Evolutionary conservation across 2,329 filamentous ascomycete genomes (phyloP).

Genomic region (Botrytis paeoniae): DNA sequence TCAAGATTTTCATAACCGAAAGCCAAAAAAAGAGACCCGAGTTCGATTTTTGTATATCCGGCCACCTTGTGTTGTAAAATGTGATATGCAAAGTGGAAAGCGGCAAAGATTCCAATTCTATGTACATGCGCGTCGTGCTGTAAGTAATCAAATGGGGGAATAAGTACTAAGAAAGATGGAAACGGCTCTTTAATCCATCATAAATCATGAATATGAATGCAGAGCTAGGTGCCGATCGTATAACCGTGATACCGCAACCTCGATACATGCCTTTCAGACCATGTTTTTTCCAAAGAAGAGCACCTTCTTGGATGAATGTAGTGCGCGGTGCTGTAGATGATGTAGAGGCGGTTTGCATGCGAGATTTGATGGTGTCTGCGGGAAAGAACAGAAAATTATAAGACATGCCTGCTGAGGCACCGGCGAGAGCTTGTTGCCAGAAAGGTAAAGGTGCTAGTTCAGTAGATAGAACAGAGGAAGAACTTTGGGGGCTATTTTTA

Average conservation of each 20-base stretch:
- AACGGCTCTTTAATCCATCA: slow-evolving; percentile 69
- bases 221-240: slow-evolving; percentile 87
- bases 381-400: slow-evolving; percentile 99
- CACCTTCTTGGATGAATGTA: slow-evolving; percentile 71
- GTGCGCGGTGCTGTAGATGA: slow-evolving; percentile 45
- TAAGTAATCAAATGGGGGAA: not conserved
- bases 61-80: not conserved
- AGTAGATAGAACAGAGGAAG: slow-evolving; percentile 8
- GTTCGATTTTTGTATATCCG: not conserved
- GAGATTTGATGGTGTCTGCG: slow-evolving; percentile 93
- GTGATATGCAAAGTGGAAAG: not conserved
- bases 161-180: slow-evolving; percentile 9
- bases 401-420: slow-evolving; percentile 82
- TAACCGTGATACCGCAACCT: slow-evolving; percentile 90
- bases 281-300: slow-evolving; percentile 74
- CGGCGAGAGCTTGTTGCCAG: slow-evolving; percentile 83
- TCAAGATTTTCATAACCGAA: not conserved
- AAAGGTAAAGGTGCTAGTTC: slow-evolving; percentile 62
- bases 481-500: slow-evolving; percentile 32
- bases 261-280: slow-evolving; percentile 85
- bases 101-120: not conserved
- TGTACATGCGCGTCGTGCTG: not conserved
- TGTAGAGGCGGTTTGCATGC: slow-evolving; percentile 87
- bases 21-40: not conserved
- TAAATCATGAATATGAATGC: slow-evolving; percentile 97